phyloP scores from a whole-genome alignment of 2,329 filamentous ascomycete genomes.

The Venturiaceae sp. region DNA sequence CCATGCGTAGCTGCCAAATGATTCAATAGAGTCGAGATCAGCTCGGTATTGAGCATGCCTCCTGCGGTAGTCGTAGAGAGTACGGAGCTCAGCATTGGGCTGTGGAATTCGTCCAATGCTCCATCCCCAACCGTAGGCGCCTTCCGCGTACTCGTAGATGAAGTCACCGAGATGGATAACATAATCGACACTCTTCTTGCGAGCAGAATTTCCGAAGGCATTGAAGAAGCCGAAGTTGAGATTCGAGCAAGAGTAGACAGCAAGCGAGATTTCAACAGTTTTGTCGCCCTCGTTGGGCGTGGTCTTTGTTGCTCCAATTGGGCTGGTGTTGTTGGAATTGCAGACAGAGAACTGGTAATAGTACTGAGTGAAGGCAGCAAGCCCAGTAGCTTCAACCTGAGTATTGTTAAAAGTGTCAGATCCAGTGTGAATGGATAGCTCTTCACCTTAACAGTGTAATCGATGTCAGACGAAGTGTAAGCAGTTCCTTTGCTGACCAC shows the following conservation, averaged over 20 bases:
- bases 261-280: conserved; percentile 49
- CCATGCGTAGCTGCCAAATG: conserved; percentile 31
- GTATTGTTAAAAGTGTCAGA: conserved; percentile 68
- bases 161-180: conserved; percentile 30
- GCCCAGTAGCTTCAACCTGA: conserved; percentile 56
- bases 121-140: conserved; percentile 25
- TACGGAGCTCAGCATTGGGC: conserved; percentile 27
- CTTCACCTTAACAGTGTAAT: conserved; percentile 61
- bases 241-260: conserved; percentile 55
- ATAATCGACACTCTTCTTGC: conserved; percentile 12
- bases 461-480: conserved; percentile 63
- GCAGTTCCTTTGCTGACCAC: conserved; percentile 48
- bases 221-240: conserved; percentile 18
- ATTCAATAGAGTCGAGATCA: conserved; percentile 29
- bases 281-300: conserved; percentile 48
- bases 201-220: conserved; percentile 19
- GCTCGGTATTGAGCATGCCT: conserved; percentile 30
- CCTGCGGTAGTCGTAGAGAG: conserved; percentile 34
- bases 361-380: conserved; percentile 56
- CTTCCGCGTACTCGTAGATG: conserved; percentile 31
- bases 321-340: conserved; percentile 49
- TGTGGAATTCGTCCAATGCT: conserved; percentile 20
- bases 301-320: conserved; percentile 61
- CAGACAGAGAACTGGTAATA: conserved; percentile 65
- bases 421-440: conserved; percentile 43